These are phyloP conservation scores for Solanum ossicruentum DNA, from an alignment of 257 asterid genomes.

Conservation along the genomic window DNA sequence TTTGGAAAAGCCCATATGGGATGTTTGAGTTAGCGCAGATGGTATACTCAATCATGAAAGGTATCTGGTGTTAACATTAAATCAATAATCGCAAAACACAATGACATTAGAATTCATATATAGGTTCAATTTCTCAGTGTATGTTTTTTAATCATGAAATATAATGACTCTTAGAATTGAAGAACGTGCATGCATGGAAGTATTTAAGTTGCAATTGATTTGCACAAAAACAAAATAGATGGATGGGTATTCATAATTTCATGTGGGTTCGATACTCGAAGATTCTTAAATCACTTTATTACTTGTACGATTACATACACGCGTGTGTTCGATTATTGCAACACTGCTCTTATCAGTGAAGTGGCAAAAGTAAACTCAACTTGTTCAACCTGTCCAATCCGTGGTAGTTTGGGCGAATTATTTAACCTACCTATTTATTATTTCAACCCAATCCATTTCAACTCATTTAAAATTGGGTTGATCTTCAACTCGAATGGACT, in stretches of 20 bases:
- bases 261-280: background rate
- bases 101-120: background rate
- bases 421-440: too few species aligned
- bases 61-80: background rate
- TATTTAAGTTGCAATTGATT: background rate
- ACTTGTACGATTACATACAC: background rate
- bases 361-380: too few species aligned
- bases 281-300: background rate
- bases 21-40: constrained; percentile 6
- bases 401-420: too few species aligned
- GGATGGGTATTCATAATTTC: too few species aligned
- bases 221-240: background rate
- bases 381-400: too few species aligned
- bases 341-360: too few species aligned
- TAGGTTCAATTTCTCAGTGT: background rate
- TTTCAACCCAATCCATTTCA: too few species aligned
- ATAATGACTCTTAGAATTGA: background rate
- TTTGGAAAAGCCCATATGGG: constrained; percentile 36
- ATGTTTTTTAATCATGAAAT: background rate
- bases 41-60: background rate
- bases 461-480: too few species aligned
- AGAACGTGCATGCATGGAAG: background rate
- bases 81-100: background rate
- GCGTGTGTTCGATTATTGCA: background rate
- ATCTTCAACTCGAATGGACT: too few species aligned